Base-by-base conservation (phyloP, 169 alveolate species). In the Babesia bovis region DNA sequence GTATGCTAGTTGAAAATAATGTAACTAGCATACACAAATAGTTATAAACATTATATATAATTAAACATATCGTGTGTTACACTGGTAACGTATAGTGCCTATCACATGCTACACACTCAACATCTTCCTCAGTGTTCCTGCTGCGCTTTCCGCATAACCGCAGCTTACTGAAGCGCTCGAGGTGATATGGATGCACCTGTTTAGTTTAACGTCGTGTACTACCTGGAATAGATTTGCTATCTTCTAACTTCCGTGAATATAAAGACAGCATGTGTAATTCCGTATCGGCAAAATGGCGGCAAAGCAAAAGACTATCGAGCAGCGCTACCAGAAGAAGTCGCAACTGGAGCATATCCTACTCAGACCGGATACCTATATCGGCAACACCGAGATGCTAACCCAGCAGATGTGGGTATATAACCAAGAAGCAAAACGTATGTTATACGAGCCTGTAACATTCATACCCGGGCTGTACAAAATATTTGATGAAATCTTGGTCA, bases 321-420 rank as follows among this genome's bases (percentile, higher is more conserved):
- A 98, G 93, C 89, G 96, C 44, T 98, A 98, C 85, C 95, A 96
- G 87, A 97, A 97, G 93, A 92, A 95, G 81, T 90, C 99, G 9
- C 98, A 95, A 83, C 90, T 96, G 23, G 99, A 98, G 82, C 99
- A 98, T 85, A 95, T 98, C 38, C 94, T 98, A 45, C 87, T 94
- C 47, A 91, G 99, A n/a, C 99, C 99, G 10, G 99, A 98, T 81
- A 94, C 99, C 17, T 98, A 98, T 85, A 94, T 98, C 30, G 99
- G 99, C 12, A 91, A 97, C 83, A 84, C 94, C 15, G 98, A 96
- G 82, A 76, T 84, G 59, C 95, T 94, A 71, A 93, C 92, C 36
- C 95, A 94, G 69, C 87, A 90, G 63, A 77, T 96, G 83, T 98
- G 99, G 99, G 98, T 98, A 40, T 95, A 91, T 84, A 97, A 95